These are phyloP conservation scores for Aurantiochytrium sp. DNA, from an alignment of 108 stramenopile genomes.

Conservation along the genomic window DNA sequence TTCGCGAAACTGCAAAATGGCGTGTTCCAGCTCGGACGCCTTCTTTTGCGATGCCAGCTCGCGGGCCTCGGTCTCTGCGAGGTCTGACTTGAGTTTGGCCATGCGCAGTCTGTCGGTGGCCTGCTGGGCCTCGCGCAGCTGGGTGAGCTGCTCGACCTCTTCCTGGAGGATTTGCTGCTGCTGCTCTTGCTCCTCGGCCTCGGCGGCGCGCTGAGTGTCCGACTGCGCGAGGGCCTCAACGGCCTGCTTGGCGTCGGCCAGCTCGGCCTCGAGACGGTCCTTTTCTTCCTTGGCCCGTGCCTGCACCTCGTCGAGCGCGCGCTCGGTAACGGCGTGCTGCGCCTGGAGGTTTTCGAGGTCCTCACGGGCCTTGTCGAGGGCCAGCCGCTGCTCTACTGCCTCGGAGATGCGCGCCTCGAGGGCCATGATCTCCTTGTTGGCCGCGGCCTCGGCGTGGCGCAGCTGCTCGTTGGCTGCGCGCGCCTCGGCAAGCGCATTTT, in stretches of 20 bases:
- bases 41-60: not conserved
- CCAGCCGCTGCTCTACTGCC: not conserved
- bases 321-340: not conserved
- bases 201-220: not conserved
- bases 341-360: not conserved
- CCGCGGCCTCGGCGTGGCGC: not conserved
- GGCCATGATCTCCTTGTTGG: not conserved
- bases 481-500: not conserved
- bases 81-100: not conserved
- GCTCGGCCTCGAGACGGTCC: not conserved
- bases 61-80: not conserved
- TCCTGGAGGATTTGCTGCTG: not conserved
- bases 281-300: not conserved
- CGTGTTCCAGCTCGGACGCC: not conserved
- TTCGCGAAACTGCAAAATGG: not conserved
- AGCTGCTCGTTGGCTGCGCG: not conserved
- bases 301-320: not conserved
- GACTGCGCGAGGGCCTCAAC: not conserved
- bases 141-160: not conserved
- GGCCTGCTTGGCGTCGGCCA: not conserved
- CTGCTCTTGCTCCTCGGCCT: not conserved
- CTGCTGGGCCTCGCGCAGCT: constrained; percentile 3
- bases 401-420: not conserved
- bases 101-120: not conserved
- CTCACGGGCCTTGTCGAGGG: not conserved